Conservation (phyloP, 495 filamentous ascomycete genomes). For the Parathielavia appendiculata region DNA sequence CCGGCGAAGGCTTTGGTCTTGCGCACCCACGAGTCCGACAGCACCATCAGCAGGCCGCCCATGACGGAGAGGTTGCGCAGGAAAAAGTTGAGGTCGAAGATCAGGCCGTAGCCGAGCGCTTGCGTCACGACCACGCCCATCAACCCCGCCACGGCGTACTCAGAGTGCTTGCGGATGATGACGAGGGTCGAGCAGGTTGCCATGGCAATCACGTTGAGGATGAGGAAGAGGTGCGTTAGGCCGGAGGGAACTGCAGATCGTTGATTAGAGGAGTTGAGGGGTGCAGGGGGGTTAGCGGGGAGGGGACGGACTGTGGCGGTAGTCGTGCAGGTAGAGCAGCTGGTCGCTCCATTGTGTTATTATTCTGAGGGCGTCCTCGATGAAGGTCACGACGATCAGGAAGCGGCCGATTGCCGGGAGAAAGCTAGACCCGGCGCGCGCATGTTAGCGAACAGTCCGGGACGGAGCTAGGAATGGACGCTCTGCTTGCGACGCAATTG, state of each 20-base stretch:
- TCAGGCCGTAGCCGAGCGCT: constrained; percentile 92
- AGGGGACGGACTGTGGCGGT: constrained; percentile 72
- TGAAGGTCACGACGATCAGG: constrained; percentile 95
- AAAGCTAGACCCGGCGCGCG: constrained; percentile 52
- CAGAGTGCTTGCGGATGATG: constrained; percentile 84
- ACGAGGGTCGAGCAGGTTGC: constrained; percentile 72
- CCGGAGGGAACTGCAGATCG: constrained; percentile 68
- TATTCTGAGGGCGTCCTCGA: constrained; percentile 94
- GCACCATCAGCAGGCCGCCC: constrained; percentile 93
- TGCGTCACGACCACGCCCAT: constrained; percentile 91
- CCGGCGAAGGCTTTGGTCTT: constrained; percentile 96
- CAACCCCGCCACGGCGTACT: constrained; percentile 85
- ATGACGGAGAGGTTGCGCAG: constrained; percentile 96
- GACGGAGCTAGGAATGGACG: too few species aligned
- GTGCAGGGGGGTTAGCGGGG: neutral
- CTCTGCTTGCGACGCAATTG: constrained; percentile 1
- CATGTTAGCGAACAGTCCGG: constrained; percentile 9
- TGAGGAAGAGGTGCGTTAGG: constrained; percentile 88
- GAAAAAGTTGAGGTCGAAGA: constrained; percentile 99
- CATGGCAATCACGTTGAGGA: constrained; percentile 90
- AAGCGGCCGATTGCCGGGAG: constrained; percentile 93
- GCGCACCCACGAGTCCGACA: constrained; percentile 95
- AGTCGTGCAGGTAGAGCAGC: constrained; percentile 86
- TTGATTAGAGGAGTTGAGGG: constrained; percentile 11
- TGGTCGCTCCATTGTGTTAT: constrained; percentile 98